Conservation (phyloP, 331 rosid genomes). For the Stylosanthes scabra region DNA sequence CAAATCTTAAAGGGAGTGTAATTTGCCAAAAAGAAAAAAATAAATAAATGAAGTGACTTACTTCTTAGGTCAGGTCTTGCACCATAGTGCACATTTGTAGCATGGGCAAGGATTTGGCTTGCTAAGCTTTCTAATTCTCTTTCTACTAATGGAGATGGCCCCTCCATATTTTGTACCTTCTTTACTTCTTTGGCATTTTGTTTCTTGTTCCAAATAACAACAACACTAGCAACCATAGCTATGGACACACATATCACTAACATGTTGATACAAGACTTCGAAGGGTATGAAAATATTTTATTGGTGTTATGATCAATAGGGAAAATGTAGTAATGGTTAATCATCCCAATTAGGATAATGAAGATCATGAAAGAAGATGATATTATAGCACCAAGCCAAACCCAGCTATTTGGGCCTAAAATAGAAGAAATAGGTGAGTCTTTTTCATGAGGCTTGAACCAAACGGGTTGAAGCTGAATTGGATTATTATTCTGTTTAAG, state of each 20-base stretch:
- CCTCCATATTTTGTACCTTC: constrained; percentile 45
- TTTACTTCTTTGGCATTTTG: constrained; percentile 42
- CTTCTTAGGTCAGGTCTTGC: too few relatives aligned
- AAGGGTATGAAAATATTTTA: constrained; percentile 38
- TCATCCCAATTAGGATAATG: constrained; percentile 51
- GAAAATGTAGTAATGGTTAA: constrained; percentile 51
- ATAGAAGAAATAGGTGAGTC: constrained; percentile 52
- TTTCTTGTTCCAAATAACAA: constrained; percentile 53
- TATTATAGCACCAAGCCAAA: constrained; percentile 62
- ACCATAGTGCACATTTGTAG: too few relatives aligned
- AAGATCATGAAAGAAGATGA: constrained; percentile 55
- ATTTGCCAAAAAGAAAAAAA: too few relatives aligned
- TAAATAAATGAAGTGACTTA: too few relatives aligned
- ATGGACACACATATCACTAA: constrained; percentile 53
- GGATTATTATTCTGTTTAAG: constrained; percentile 20
- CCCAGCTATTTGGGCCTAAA: constrained; percentile 62
- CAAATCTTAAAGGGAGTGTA: too few relatives aligned
- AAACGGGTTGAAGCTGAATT: constrained; percentile 16
- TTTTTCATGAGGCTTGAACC: constrained; percentile 53
- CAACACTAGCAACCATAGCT: constrained; percentile 45
- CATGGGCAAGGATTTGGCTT: too few relatives aligned
- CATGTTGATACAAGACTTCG: constrained; percentile 43
- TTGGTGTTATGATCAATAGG: constrained; percentile 57
- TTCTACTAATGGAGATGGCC: too few relatives aligned
- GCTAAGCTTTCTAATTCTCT: too few relatives aligned